phyloP scores from a whole-genome alignment of 768 basidiomycete genomes.

The Ramaria rubella region DNA sequence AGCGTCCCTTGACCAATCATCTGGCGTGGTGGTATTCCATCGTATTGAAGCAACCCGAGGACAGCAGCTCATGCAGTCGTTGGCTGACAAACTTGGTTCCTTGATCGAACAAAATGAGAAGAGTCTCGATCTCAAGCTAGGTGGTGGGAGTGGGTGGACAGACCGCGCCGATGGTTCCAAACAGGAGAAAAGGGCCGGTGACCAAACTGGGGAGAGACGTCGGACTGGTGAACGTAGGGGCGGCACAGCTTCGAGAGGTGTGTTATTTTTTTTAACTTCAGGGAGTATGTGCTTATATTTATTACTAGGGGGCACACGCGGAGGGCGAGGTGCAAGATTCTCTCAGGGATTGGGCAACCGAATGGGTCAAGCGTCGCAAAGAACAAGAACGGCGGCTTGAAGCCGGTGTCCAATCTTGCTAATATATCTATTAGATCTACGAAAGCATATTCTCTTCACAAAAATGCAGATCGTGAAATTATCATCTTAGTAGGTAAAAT shows the following conservation, averaged over 20 bases:
- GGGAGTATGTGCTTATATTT: neutral
- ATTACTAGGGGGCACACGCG: slow-evolving; percentile 36
- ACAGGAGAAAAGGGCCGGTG: slow-evolving; percentile 65
- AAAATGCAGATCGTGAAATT: too few relatives aligned
- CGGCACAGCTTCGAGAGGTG: slow-evolving; percentile 25
- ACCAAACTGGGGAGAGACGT: slow-evolving; percentile 70
- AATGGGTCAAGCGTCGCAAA: slow-evolving; percentile 35
- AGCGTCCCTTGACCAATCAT: slow-evolving; percentile 88
- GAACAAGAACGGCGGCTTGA: slow-evolving; percentile 9
- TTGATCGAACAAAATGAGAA: slow-evolving; percentile 95
- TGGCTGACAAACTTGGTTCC: slow-evolving; percentile 80
- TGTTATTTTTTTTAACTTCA: neutral
- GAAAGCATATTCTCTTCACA: too few relatives aligned
- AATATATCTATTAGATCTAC: too few relatives aligned
- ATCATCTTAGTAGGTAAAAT: too few relatives aligned
- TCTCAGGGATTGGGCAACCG: slow-evolving; percentile 78
- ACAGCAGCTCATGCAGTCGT: slow-evolving; percentile 82
- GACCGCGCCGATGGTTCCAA: slow-evolving; percentile 65
- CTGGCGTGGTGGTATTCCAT: slow-evolving; percentile 88
- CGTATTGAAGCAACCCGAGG: slow-evolving; percentile 80
- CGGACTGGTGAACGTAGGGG: slow-evolving; percentile 69
- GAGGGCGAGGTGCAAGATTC: slow-evolving; percentile 73
- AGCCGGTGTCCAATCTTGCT: too few relatives aligned
- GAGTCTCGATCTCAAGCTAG: slow-evolving; percentile 76
- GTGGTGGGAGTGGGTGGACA: slow-evolving; percentile 54